Conservation (phyloP, 441 rosid genomes). For the Rhodomyrtus psidioides region DNA sequence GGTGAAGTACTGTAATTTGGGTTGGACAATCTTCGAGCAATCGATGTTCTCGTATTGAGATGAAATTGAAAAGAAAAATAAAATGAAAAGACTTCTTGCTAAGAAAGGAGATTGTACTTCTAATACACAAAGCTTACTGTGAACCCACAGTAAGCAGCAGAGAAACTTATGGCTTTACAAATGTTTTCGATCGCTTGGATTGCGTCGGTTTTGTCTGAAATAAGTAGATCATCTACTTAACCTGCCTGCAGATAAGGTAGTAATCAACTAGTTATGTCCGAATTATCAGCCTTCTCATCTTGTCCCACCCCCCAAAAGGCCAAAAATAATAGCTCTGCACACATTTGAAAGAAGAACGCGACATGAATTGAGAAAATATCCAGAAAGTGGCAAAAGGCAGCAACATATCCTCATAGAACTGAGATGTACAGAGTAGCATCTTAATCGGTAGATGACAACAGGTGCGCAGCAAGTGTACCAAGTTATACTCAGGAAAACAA, state of each 20-base stretch:
- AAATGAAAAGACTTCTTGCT: not conserved
- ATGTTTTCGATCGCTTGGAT: not conserved
- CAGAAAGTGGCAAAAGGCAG: not conserved
- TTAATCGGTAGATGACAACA: not conserved
- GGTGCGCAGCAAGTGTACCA: no score
- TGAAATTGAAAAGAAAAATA: not conserved
- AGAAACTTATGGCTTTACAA: not conserved
- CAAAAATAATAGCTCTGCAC: not conserved
- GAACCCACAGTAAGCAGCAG: not conserved
- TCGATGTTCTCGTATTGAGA: not conserved
- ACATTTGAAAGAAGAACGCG: not conserved
- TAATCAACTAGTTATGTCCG: not conserved
- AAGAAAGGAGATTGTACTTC: not conserved
- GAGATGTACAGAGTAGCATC: not conserved
- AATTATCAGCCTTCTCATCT: not conserved
- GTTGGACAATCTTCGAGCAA: not conserved
- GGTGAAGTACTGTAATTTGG: not conserved
- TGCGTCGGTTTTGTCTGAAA: no score
- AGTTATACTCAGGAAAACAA: not conserved
- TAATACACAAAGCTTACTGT: not conserved
- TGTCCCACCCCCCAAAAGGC: no score
- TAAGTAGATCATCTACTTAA: no score
- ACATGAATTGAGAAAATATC: not conserved
- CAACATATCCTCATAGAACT: not conserved
- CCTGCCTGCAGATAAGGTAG: no score